These are phyloP conservation scores for Euryodendron excelsum DNA, from an alignment of 148 eudicot genomes.

Conservation along the genomic window DNA sequence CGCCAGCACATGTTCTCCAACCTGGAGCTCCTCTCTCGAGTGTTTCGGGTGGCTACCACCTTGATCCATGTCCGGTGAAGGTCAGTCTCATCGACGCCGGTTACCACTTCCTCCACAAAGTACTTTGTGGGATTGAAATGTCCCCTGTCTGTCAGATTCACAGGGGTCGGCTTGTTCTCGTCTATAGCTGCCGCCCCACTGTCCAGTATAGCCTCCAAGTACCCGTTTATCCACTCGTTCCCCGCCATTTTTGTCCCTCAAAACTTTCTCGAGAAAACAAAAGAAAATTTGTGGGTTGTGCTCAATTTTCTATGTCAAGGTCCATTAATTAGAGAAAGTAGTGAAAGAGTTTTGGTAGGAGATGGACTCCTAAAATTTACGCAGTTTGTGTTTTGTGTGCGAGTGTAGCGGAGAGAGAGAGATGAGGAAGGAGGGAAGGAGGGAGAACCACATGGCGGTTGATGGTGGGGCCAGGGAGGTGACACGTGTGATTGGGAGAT, in stretches of 20 bases:
- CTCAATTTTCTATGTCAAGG: background rate
- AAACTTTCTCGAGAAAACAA: too few relatives aligned
- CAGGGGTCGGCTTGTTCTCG: conserved; percentile 26
- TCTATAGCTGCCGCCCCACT: conserved; percentile 49
- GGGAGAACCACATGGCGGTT: conserved; percentile 31
- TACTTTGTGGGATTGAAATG: conserved; percentile 68
- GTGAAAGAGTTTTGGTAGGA: background rate
- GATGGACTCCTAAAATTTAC: too few relatives aligned
- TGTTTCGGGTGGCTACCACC: conserved; percentile 73
- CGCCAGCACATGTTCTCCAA: conserved; percentile 89
- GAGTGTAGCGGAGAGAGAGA: background rate
- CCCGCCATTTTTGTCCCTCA: conserved; percentile 41
- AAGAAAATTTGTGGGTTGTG: background rate
- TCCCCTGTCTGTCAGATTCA: conserved; percentile 22
- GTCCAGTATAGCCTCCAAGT: conserved; percentile 67
- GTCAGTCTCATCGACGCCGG: conserved; percentile 68
- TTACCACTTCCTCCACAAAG: conserved; percentile 72
- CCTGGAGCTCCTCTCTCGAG: conserved; percentile 61
- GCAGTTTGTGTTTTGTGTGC: background rate
- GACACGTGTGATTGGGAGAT: conserved; percentile 24
- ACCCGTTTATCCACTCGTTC: conserved; percentile 83
- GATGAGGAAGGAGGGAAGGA: background rate
- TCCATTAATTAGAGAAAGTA: background rate
- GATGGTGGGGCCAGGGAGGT: conserved; percentile 11
- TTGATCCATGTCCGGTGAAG: conserved; percentile 74